Evolutionary conservation across 169 alveolate genomes (phyloP), one percentile per base, ranked within the genome.

Genomic region (Cryptosporidium ryanae): DNA sequence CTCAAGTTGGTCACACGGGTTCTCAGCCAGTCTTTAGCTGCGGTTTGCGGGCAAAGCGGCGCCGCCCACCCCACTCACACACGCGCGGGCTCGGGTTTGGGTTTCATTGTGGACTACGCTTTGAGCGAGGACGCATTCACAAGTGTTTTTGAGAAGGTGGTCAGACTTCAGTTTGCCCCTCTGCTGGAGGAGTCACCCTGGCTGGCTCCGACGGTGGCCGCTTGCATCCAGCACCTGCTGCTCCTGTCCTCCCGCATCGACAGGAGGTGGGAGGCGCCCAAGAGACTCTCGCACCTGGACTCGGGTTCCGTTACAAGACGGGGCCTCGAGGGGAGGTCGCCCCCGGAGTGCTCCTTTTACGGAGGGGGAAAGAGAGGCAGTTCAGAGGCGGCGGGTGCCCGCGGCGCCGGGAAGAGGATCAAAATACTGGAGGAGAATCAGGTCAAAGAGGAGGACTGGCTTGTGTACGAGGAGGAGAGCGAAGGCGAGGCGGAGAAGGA

Each of bases 371-470:
- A 68, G 67, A 68, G 55, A 29, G 49, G 49, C 23, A 7, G 8
- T 38, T 38, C 46, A 38, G 8, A 38, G 8, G 8, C 1, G 46
- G 46, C 46, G 3, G 46, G 46, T 38, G 46, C 3, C 0, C 8
- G 8, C 46, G 8, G 46, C 8, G 8, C 1, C 8, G 46, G 46
- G n/a, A 76, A 76, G 61, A 76, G 46, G 29, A 61, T 76, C n/a
- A 61, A 61, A 52, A 76, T 76, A 34, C 46, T 44, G 7, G 43
- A 32, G 2, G 87, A 76, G 21, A 76, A 76, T 59, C 76, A 76
- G 46, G 87, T 76, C 3, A n/a, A 55, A 23, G 87, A 76, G 34
- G 38, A 21, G 5, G 87, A 76, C 52, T 76, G 87, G 87, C 25
- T 76, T 1, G 38, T 76, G 23, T 23, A 76, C 12, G 57, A 49